These are phyloP conservation scores for Trichoderma sp. DNA, from an alignment of 2,329 filamentous ascomycete genomes.

Conservation along the genomic window DNA sequence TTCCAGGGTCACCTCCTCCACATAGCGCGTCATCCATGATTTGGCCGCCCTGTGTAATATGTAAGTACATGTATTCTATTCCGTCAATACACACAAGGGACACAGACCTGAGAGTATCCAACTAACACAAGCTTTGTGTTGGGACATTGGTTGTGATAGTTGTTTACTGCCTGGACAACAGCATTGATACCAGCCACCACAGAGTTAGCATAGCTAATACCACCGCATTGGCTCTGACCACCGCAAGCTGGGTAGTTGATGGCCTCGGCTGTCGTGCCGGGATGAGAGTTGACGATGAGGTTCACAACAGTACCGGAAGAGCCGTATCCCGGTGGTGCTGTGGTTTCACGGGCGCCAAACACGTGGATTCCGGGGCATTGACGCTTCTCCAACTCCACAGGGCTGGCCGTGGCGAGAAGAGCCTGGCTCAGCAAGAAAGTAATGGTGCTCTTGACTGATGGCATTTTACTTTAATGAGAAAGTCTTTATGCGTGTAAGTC, in stretches of 20 bases:
- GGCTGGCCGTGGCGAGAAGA: not conserved
- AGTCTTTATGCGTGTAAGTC: not conserved
- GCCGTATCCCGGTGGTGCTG: conserved; percentile 51
- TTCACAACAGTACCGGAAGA: conserved; percentile 50
- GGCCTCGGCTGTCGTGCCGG: conserved; percentile 52
- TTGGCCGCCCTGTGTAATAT: conserved; percentile 48
- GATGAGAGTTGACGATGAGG: conserved; percentile 44
- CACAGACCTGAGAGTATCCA: conserved; percentile 58
- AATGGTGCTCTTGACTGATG: not conserved
- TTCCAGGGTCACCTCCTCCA: conserved; percentile 52
- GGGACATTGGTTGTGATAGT: conserved; percentile 55
- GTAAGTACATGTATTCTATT: not conserved
- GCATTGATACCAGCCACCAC: conserved; percentile 14
- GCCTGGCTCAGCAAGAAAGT: conserved; percentile 5
- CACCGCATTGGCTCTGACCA: conserved; percentile 55
- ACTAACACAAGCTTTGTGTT: conserved; percentile 56
- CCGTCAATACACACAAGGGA: not conserved
- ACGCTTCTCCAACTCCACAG: conserved; percentile 11
- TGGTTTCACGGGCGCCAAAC: conserved; percentile 48
- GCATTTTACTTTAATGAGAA: not conserved
- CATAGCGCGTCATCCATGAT: conserved; percentile 64
- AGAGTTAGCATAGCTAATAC: conserved; percentile 58
- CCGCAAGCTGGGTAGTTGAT: conserved; percentile 62
- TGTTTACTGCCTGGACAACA: conserved; percentile 45
- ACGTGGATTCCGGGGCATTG: conserved; percentile 37